Evolutionary conservation across 2,329 filamentous ascomycete genomes (phyloP).

Genomic region (Pezicula rhizophila): DNA sequence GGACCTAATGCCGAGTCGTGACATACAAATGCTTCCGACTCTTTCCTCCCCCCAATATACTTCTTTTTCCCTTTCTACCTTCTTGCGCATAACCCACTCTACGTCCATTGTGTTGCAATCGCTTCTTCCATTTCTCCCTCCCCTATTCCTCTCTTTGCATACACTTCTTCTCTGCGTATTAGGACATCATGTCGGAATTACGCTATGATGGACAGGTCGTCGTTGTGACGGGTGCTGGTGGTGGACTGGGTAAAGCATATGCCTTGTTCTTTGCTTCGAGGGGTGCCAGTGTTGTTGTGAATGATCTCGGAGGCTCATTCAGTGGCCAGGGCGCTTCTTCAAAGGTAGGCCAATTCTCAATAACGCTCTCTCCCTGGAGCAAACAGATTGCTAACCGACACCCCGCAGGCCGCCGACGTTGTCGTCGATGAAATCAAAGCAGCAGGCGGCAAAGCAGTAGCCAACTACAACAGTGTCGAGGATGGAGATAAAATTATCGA

Average conservation of each 20-base stretch:
- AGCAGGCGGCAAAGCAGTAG: conserved; percentile 89
- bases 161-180: not conserved
- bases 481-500: conserved; percentile 92
- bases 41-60: not conserved
- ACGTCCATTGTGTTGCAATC: not conserved
- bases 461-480: conserved; percentile 95
- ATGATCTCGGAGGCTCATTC: conserved; percentile 89
- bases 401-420: conserved; percentile 66
- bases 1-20: too few species aligned
- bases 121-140: not conserved
- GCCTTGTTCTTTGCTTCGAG: conserved; percentile 82
- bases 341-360: conserved; percentile 53
- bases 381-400: not conserved
- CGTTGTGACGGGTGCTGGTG: conserved; percentile 81
- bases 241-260: conserved; percentile 77
- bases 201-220: conserved; percentile 85
- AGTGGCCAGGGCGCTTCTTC: conserved; percentile 84
- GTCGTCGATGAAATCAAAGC: conserved; percentile 79
- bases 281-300: conserved; percentile 92
- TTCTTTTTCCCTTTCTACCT: not conserved
- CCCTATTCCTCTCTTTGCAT: not conserved
- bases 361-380: not conserved
- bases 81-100: not conserved
- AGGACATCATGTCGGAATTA: conserved; percentile 49
- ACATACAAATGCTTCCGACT: not conserved